Percentiles rank a stretch among this genome's conserved stretches.
phyloP scores from a whole-genome alignment of 805 yeast species.

The Saturnispora ahearnii region DNA sequence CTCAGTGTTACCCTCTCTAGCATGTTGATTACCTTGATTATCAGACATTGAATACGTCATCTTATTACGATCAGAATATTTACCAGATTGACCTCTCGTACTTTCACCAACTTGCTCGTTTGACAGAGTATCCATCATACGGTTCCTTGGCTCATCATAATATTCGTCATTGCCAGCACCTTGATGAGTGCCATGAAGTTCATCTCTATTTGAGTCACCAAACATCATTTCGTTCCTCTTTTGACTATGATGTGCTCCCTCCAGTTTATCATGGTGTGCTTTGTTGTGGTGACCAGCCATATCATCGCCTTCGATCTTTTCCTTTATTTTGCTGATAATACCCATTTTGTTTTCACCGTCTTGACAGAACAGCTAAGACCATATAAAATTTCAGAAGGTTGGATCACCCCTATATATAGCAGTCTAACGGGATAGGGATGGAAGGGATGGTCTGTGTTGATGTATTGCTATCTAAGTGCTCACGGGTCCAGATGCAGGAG shows the following conservation, averaged over 20 bases:
- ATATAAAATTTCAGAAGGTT: no score
- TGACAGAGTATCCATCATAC: conserved; percentile 13
- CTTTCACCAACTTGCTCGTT: conserved; percentile 7
- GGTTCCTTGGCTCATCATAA: conserved; percentile 9
- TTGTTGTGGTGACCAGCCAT: neutral
- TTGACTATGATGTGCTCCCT: neutral
- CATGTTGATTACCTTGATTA: neutral
- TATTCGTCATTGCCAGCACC: neutral
- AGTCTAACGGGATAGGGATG: no score
- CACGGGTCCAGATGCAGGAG: no score
- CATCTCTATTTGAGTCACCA: conserved; percentile 11
- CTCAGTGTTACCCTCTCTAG: neutral
- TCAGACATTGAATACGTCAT: neutral
- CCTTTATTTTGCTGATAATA: conserved; percentile 7
- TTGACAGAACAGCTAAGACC: no score
- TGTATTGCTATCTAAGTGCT: no score
- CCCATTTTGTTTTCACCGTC: conserved; percentile 4
- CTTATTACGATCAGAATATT: neutral
- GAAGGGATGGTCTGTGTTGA: no score
- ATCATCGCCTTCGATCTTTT: conserved; percentile 1
- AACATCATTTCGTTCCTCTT: conserved; percentile 9
- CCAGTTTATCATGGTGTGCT: neutral
- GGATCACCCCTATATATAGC: no score
- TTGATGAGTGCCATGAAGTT: conserved; percentile 5
- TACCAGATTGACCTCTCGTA: neutral